Percentiles rank a stretch among this genome's conserved stretches.
These are phyloP conservation scores for Wickerhamomyces sp. DNA, from an alignment of 1,139 yeast species.

Conservation along the genomic window DNA sequence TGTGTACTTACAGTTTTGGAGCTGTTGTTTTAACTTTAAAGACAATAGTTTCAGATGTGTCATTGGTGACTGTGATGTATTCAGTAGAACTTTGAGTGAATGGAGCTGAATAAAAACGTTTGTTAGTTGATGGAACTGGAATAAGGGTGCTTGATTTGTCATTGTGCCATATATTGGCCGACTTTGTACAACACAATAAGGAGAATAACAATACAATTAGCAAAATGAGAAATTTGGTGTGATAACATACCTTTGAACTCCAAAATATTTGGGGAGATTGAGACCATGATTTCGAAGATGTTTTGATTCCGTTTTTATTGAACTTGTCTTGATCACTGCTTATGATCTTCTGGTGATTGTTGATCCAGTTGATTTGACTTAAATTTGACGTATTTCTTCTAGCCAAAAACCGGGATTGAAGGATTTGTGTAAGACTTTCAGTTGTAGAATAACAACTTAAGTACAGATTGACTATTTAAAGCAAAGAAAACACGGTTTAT, in stretches of 20 bases:
- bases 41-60: conserved; percentile 56
- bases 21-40: conserved; percentile 98
- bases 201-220: neutral
- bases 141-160: conserved; percentile 1
- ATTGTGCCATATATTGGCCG: too few relatives aligned
- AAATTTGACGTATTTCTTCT: neutral
- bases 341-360: neutral
- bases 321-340: neutral
- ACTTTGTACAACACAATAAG: too few relatives aligned
- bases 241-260: conserved; percentile 73
- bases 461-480: neutral
- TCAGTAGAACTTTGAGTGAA: conserved; percentile 71
- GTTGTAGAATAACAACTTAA: neutral
- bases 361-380: neutral
- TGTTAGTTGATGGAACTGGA: neutral
- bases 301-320: conserved; percentile 1
- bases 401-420: neutral
- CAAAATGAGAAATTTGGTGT: conserved; percentile 1
- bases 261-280: conserved; percentile 32
- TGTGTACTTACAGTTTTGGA: conserved; percentile 54
- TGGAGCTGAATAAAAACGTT: conserved; percentile 36
- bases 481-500: neutral
- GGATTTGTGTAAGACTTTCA: neutral
- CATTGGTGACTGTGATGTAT: conserved; percentile 63
- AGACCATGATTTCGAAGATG: conserved; percentile 14